phyloP scores from a whole-genome alignment of 2,329 filamentous ascomycete genomes.

The Tympanopsis confertula region DNA sequence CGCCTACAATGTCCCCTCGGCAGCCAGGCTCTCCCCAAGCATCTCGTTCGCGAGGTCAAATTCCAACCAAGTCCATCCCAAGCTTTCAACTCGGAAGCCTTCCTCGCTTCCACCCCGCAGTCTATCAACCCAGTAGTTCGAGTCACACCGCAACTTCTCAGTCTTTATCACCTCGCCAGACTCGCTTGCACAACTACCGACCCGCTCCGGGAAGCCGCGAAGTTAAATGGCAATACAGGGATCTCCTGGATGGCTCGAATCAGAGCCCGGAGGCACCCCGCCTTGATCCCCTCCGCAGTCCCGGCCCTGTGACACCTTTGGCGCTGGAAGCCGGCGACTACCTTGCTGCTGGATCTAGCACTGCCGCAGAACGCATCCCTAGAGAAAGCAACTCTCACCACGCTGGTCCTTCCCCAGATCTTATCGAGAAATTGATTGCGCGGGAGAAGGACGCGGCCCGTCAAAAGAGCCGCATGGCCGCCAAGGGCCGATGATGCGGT shows the following conservation, averaged over 20 bases:
- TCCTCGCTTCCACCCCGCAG: constrained; percentile 30
- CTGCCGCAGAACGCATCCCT: background rate
- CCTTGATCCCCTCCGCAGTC: constrained; percentile 28
- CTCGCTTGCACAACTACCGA: background rate
- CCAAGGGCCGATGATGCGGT: background rate
- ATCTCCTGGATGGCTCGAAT: constrained; percentile 2
- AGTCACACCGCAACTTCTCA: constrained; percentile 11
- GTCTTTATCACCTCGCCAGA: constrained; percentile 5
- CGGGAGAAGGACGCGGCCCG: background rate
- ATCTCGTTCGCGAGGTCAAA: constrained; percentile 13
- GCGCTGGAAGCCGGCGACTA: constrained; percentile 22
- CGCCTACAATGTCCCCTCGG: constrained; percentile 17
- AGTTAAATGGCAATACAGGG: background rate
- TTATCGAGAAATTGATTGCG: background rate
- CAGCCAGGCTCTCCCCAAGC: constrained; percentile 21
- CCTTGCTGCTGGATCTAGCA: background rate
- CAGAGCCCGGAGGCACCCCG: constrained; percentile 27
- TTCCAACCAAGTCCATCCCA: constrained; percentile 18
- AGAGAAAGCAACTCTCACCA: background rate
- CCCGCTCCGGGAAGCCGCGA: background rate
- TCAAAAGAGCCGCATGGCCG: background rate
- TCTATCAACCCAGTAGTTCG: constrained; percentile 20
- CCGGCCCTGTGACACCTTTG: constrained; percentile 30
- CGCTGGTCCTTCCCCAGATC: background rate
- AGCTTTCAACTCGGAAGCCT: constrained; percentile 23